Conservation (phyloP, 495 filamentous ascomycete genomes). For the Barbatosphaeria neglecta region DNA sequence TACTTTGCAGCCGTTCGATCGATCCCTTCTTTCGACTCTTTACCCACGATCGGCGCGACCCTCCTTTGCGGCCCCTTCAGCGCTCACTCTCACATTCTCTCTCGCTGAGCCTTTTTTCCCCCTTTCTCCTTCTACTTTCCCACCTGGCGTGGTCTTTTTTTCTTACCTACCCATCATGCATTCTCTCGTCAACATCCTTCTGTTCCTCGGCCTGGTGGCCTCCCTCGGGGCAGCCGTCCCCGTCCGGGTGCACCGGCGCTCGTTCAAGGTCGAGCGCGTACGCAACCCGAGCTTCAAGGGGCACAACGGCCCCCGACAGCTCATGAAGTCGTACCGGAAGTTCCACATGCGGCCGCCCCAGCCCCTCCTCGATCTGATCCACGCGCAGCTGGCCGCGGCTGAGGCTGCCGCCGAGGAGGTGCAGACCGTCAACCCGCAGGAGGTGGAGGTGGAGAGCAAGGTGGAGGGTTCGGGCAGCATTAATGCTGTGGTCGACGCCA, state of each 20-base stretch:
- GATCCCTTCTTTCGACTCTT: not conserved
- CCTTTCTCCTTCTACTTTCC: constrained; percentile 1
- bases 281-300: constrained; percentile 40
- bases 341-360: constrained; percentile 42
- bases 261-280: constrained; percentile 50
- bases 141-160: too few relatives aligned
- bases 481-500: constrained; percentile 1
- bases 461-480: constrained; percentile 3
- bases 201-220: constrained; percentile 27
- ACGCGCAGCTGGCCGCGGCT: constrained; percentile 9
- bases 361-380: constrained; percentile 24
- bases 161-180: too few relatives aligned
- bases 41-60: not conserved
- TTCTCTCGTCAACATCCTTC: constrained; percentile 19
- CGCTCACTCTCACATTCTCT: not conserved
- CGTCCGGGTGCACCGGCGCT: constrained; percentile 24
- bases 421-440: not conserved
- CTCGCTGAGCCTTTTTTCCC: constrained; percentile 3
- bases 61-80: not conserved
- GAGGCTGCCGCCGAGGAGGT: not conserved
- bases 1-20: constrained; percentile 4
- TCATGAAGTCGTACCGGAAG: constrained; percentile 53
- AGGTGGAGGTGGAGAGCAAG: not conserved
- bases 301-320: constrained; percentile 41
- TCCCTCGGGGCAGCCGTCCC: constrained; percentile 30